Evolutionary conservation across 768 basidiomycete genomes (phyloP).

Genomic region (Exsudoporus frostii): DNA sequence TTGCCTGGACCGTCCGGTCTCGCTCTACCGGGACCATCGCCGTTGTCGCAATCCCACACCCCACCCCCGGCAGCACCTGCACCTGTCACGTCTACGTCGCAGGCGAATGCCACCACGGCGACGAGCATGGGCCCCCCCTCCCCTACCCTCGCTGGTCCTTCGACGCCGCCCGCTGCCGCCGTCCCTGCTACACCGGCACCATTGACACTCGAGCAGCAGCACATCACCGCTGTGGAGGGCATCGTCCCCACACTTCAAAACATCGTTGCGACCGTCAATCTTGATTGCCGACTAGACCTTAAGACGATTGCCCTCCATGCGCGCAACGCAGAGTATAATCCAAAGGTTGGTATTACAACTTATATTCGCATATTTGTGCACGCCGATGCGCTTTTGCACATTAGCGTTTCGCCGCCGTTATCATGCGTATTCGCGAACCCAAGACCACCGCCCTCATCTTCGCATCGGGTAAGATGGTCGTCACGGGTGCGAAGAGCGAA

Average conservation of each 20-base stretch:
- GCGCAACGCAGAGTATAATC: conserved; percentile 98
- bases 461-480: conserved; percentile 99
- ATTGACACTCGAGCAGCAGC: conserved; percentile 85
- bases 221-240: conserved; percentile 95
- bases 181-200: conserved; percentile 68
- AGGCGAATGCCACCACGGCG: conserved; percentile 32
- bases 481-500: conserved; percentile 98
- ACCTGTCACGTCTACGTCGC: conserved; percentile 3
- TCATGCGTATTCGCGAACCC: conserved; percentile 99
- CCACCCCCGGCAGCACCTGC: conserved; percentile 26
- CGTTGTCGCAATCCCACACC: conserved; percentile 45
- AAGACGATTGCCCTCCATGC: conserved; percentile 99
- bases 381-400: conserved; percentile 62
- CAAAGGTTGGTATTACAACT: conserved; percentile 82
- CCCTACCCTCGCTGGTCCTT: conserved; percentile 55
- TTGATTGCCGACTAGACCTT: conserved; percentile 93
- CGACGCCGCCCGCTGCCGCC: conserved; percentile 48
- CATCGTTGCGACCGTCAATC: conserved; percentile 98
- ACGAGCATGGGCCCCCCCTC: conserved; percentile 30
- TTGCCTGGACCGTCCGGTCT: conserved; percentile 41
- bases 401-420: conserved; percentile 99
- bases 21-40: conserved; percentile 55
- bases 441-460: conserved; percentile 99
- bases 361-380: conserved; percentile 38
- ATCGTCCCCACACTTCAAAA: conserved; percentile 99